Percentiles rank a stretch among this genome's conserved stretches.
These are phyloP conservation scores for Pythium apleroticum DNA, from an alignment of 352 stramenopile species.

Conservation along the genomic window DNA sequence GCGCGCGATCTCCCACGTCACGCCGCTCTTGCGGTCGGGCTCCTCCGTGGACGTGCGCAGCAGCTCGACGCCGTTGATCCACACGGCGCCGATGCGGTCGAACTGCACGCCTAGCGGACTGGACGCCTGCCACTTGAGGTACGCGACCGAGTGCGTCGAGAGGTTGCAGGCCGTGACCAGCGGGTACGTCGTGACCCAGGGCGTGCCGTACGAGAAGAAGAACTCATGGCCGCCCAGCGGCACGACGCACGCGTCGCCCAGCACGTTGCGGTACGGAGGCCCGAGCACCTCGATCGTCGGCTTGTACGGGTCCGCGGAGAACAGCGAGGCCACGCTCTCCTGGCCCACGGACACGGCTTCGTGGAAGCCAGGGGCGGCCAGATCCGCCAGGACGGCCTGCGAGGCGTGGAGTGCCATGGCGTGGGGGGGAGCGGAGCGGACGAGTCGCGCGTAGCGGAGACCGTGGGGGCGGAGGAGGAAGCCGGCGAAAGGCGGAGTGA, in stretches of 20 bases:
- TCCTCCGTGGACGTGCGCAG: slow-evolving; percentile 77
- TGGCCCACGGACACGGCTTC: neutral
- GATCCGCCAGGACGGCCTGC: neutral
- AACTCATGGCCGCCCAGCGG: slow-evolving; percentile 53
- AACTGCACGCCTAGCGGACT: slow-evolving; percentile 56
- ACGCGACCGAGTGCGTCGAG: slow-evolving; percentile 47
- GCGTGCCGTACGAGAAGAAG: slow-evolving; percentile 56
- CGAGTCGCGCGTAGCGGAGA: neutral
- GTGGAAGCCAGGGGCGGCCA: neutral
- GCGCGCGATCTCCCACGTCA: slow-evolving; percentile 64
- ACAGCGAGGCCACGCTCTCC: neutral
- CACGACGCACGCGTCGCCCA: slow-evolving; percentile 43
- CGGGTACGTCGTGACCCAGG: slow-evolving; percentile 42
- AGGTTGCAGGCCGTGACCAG: slow-evolving; percentile 35
- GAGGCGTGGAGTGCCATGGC: neutral
- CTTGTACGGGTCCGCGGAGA: slow-evolving; percentile 23
- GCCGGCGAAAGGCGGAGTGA: neutral
- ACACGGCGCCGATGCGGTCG: slow-evolving; percentile 72
- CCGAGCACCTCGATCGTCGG: slow-evolving; percentile 41
- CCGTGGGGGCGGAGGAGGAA: neutral
- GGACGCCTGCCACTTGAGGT: slow-evolving; percentile 51
- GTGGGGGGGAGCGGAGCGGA: neutral
- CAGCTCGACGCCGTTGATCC: slow-evolving; percentile 70
- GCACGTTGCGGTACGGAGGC: slow-evolving; percentile 44
- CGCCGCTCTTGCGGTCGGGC: slow-evolving; percentile 39